Evolutionary conservation across 2,329 filamentous ascomycete species (phyloP).

Genomic region (Penicillium sp.): DNA sequence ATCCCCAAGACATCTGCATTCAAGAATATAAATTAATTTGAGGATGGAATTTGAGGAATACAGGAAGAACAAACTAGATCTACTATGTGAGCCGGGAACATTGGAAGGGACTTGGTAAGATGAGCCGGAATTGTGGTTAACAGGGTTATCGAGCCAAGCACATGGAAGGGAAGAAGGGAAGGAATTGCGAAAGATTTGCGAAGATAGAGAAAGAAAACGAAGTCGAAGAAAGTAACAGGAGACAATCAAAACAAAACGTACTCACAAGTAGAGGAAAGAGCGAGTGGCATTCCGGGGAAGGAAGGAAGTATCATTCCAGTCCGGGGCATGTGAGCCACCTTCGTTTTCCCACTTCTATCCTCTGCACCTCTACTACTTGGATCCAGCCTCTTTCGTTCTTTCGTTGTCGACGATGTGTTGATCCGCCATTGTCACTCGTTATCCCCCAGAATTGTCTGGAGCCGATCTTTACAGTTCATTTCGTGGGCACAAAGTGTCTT

Average conservation of each 20-base stretch:
- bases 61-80: too few relatives aligned
- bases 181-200: too few relatives aligned
- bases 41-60: not conserved
- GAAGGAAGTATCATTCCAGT: slow-evolving; percentile 7
- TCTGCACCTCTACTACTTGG: not conserved
- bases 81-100: too few relatives aligned
- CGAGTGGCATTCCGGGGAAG: slow-evolving; percentile 3
- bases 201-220: too few relatives aligned
- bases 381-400: not conserved
- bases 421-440: slow-evolving; percentile 7
- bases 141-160: too few relatives aligned
- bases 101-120: too few relatives aligned
- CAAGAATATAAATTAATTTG: not conserved
- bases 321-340: slow-evolving; percentile 5
- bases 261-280: not conserved
- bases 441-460: slow-evolving; percentile 7
- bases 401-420: slow-evolving; percentile 5
- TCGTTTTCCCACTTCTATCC: not conserved
- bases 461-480: slow-evolving; percentile 20
- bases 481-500: not conserved
- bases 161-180: too few relatives aligned
- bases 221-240: not conserved
- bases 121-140: too few relatives aligned
- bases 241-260: not conserved
- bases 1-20: not conserved